Conservation (phyloP, 73 alveolate genomes). For the Blepharisma stoltei region DNA sequence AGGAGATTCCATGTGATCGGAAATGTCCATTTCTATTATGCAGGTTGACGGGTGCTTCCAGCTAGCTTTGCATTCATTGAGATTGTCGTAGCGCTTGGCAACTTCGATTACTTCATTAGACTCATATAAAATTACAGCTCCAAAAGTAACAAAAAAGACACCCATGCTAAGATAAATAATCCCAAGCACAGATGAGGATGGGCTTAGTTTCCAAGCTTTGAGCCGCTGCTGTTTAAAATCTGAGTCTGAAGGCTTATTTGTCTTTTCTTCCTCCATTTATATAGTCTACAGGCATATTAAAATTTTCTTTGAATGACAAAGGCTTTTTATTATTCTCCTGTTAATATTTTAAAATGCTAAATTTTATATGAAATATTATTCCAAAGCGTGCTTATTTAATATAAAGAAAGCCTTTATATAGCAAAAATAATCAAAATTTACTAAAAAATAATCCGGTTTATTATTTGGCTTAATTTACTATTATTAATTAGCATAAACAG, state of each 20-base stretch:
- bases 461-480: no score
- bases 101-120: constrained; percentile 60
- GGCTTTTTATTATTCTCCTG: no score
- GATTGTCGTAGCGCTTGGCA: constrained; percentile 50
- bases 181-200: constrained; percentile 56
- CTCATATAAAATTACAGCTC: constrained; percentile 57
- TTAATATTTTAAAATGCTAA: no score
- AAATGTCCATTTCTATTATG: constrained; percentile 39
- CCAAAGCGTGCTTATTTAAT: no score
- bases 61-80: constrained; percentile 35
- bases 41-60: constrained; percentile 37
- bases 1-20: constrained; percentile 65
- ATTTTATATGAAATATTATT: no score
- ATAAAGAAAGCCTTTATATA: no score
- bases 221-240: constrained; percentile 74
- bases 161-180: constrained; percentile 73
- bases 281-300: not conserved
- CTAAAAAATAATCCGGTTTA: no score
- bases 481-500: no score
- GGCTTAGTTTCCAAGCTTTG: constrained; percentile 87
- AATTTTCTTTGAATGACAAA: not conserved
- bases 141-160: constrained; percentile 61
- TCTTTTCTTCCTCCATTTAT: constrained; percentile 37
- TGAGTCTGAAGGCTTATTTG: constrained; percentile 61
- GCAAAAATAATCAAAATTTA: no score